Evolutionary conservation across 441 rosid genomes (phyloP), one percentile per base, ranked within the genome.

Genomic region (Jatropha multifida): DNA sequence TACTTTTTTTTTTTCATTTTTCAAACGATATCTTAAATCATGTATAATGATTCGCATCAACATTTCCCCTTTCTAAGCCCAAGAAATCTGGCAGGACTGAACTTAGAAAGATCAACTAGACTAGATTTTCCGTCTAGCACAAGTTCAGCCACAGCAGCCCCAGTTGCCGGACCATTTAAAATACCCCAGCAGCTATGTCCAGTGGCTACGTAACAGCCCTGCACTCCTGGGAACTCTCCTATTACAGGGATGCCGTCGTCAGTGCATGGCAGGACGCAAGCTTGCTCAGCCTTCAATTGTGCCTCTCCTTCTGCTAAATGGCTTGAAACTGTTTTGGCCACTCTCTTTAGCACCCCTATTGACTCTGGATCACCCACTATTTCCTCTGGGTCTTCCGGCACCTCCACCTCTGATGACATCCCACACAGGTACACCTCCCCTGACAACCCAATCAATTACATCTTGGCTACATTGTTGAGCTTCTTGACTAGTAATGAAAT

Each of bases 141-240:
- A 72, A 92, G 91, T 84, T 91, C 89, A 38, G 98, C 88, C 75
- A 90, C 14, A 9, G 97, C 89, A 77, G 90, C 92, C 6, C 97
- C 95, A 1, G 98, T 92, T 9, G 94, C 93, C 0, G 97, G 95
- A 74, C 90, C 97, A 66, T 94, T 94, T 15, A 91, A 87, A 74
- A 92, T 90, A 0, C 97, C 94, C 97, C 97, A 89, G 71, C 95
- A 94, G 74, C 83, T 84, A 75, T 92, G 95, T 42, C 98, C 93
- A 0, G 95, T 89, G 7, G 88, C 96, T 40, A 89, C 93, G 65
- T 81, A 94, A 79, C 95, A 89, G 10, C 91, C 90, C 59, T 84
- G 84, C 14, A 86, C 65, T 5, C 91, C 89, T 2, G 92, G 95
- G 67, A 92, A 71, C 83, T 90, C 92, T 27, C 98, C 96, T 0